These are phyloP conservation scores for Primulina tabacum DNA, from an alignment of 257 asterid species.

Conservation along the genomic window DNA sequence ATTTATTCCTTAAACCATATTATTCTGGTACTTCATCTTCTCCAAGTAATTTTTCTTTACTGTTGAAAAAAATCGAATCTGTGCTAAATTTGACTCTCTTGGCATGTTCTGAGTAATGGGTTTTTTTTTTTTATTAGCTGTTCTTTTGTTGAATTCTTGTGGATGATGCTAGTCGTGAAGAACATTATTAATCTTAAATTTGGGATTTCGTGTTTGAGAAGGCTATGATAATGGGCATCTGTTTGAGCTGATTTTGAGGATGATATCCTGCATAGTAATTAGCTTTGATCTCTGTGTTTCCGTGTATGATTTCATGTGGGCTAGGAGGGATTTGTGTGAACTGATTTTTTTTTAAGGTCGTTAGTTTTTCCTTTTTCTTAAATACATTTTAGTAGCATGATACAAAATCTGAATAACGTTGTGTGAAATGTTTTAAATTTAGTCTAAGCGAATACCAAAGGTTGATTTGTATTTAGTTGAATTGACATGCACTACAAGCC, in stretches of 20 bases:
- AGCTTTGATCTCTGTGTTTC: not conserved
- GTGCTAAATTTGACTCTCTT: not conserved
- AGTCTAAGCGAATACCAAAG: not conserved
- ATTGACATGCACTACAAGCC: not conserved
- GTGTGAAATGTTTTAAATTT: too few species aligned
- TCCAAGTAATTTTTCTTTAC: too few species aligned
- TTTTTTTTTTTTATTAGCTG: constrained; percentile 3
- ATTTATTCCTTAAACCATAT: too few species aligned
- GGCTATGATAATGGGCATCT: not conserved
- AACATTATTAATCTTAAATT: not conserved
- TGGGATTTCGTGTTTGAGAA: not conserved
- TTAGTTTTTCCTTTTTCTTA: not conserved
- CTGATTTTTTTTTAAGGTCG: not conserved
- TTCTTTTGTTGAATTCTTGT: not conserved
- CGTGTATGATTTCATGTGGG: not conserved
- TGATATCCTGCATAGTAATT: constrained; percentile 15
- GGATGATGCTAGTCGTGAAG: not conserved
- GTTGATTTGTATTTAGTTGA: not conserved
- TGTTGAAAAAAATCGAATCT: too few species aligned
- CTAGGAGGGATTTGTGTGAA: too few species aligned
- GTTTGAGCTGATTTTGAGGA: not conserved
- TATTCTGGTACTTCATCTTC: not conserved
- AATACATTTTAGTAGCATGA: too few species aligned
- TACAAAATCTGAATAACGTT: too few species aligned
- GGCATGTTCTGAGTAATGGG: constrained; percentile 12